These are phyloP conservation scores for Epicoccum nigrum DNA, from an alignment of 2,329 filamentous ascomycete genomes.

Conservation along the genomic window DNA sequence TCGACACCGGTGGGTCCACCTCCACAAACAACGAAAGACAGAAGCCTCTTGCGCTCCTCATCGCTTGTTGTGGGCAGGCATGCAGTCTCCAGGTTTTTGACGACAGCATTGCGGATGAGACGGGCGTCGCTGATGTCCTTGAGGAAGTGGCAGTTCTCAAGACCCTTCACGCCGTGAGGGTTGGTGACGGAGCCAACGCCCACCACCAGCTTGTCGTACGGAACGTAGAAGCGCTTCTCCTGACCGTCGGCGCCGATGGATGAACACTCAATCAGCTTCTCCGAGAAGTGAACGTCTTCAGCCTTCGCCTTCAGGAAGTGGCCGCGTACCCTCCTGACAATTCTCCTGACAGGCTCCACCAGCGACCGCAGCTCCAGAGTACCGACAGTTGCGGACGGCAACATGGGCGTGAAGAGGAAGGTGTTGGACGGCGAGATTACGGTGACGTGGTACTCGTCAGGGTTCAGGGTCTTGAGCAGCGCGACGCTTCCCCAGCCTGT, in stretches of 20 bases:
- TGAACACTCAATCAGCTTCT: conserved; percentile 87
- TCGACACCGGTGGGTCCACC: conserved; percentile 97
- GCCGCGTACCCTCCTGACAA: conserved; percentile 76
- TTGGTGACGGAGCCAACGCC: conserved; percentile 93
- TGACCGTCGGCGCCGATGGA: conserved; percentile 73
- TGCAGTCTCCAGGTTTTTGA: conserved; percentile 87
- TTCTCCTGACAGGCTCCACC: conserved; percentile 89
- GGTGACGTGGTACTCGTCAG: conserved; percentile 93
- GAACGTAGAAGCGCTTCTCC: conserved; percentile 86
- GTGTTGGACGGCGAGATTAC: conserved; percentile 95
- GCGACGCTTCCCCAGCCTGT: conserved; percentile 96
- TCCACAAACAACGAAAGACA: conserved; percentile 96
- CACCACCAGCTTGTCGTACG: conserved; percentile 95
- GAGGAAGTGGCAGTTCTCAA: conserved; percentile 92
- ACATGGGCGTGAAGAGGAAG: conserved; percentile 97
- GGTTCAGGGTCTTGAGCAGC: conserved; percentile 84
- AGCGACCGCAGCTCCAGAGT: conserved; percentile 89
- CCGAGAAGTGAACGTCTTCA: conserved; percentile 87
- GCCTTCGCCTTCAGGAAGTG: conserved; percentile 90
- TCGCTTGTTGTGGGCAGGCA: conserved; percentile 92
- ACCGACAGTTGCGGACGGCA: conserved; percentile 94
- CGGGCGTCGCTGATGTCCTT: conserved; percentile 95
- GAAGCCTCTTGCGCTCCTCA: conserved; percentile 80
- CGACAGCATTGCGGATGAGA: conserved; percentile 83
- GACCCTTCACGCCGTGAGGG: conserved; percentile 90